Percentiles rank a stretch among this genome's conserved stretches.
These are phyloP conservation scores for Beauveria caledonica DNA, from an alignment of 2,329 filamentous ascomycete species.

Conservation along the genomic window DNA sequence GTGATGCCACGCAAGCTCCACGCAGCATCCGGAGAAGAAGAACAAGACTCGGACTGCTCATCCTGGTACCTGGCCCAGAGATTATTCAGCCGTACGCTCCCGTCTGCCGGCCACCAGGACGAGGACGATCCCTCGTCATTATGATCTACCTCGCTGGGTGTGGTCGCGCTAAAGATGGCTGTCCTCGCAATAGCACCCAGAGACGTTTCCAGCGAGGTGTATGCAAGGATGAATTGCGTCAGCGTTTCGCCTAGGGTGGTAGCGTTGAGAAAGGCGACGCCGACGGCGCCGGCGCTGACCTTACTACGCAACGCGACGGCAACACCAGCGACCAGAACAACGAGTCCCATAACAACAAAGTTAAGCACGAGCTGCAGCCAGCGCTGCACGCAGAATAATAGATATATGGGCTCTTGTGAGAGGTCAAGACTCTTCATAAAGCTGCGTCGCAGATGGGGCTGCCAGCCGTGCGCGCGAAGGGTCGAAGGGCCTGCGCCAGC, in stretches of 20 bases:
- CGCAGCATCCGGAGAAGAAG: background rate
- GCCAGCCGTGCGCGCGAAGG: background rate
- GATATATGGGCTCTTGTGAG: slow-evolving; percentile 4
- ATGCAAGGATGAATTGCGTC: background rate
- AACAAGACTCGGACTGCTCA: no score
- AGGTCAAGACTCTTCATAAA: background rate
- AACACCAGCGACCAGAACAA: background rate
- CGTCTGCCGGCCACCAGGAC: background rate
- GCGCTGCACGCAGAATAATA: background rate
- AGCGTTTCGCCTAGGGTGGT: background rate
- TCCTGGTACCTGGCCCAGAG: background rate
- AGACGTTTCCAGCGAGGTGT: background rate
- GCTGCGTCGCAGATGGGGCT: background rate
- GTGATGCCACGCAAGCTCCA: background rate
- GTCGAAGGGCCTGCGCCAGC: background rate
- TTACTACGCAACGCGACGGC: background rate
- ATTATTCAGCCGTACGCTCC: background rate
- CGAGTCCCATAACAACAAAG: background rate
- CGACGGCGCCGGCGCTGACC: background rate
- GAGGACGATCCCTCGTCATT: background rate
- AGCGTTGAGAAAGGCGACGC: slow-evolving; percentile 4
- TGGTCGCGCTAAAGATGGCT: background rate
- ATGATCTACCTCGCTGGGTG: background rate
- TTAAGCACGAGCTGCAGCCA: slow-evolving; percentile 8
- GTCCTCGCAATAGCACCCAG: background rate